Base-by-base conservation (phyloP, 106 monocot genomes). In the Vanilla planifolia region DNA sequence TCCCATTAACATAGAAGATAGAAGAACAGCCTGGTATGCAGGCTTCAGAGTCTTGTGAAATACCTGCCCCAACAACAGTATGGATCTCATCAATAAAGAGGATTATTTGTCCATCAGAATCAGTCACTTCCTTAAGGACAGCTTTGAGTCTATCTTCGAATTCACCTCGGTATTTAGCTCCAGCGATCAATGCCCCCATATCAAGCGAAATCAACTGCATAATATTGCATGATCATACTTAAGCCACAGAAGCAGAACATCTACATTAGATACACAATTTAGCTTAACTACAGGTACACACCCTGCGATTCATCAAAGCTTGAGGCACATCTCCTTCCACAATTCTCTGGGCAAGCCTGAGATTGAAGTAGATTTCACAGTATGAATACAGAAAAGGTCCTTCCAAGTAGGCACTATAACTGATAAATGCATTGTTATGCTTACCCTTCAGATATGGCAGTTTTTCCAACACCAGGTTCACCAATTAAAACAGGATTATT, bases 61-160 rank as follows among this genome's bases (percentile, higher is more conserved):
- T 77, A 99, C 98, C 98, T 86, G 98, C 98, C n/a, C 98, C 98
- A 56, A 99, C 98, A 76, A 99, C 92, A 50, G 98, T 99, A 65
- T 99, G 98, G 37, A 99, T 99, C 61, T 99, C 98, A 76, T 99
- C 98, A 71, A 99, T 99, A 77, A 99, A 99, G 37, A 99, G 73
- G 42, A 99, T 60, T 55, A 73, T 88, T 59, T 88, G 88, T 16
- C 98, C 98, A 69, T 99, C 88, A 53, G 92, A 92, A 22, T 92
- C 88, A 14, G 98, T 99, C 26, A 99, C 92, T 75, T 99, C 98
- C 71, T 71, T 99, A 17, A 99, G 41, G 10, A 99, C 98, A 71
- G 92, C 98, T 76, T 99, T 99, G 55, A 99, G 65, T 70, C 92
- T 88, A 55, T 99, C 92, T 73, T 99, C 98, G 69, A 92, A 99